Conservation (phyloP, 2,329 filamentous ascomycete genomes). For the Aspergillus brunneoviolaceus region DNA sequence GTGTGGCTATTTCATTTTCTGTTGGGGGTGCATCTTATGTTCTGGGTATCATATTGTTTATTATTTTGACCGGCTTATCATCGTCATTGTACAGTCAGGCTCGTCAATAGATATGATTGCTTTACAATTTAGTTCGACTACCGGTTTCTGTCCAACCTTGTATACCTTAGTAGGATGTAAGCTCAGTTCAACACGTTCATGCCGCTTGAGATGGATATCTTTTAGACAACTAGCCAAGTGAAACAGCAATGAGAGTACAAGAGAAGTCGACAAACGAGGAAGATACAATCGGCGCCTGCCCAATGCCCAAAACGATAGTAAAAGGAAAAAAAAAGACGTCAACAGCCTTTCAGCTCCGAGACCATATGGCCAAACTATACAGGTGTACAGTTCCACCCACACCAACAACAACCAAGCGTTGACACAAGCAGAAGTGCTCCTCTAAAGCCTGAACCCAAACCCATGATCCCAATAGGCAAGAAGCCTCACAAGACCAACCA, state of each 20-base stretch:
- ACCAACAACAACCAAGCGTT: too few species aligned
- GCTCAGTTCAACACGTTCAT: not conserved
- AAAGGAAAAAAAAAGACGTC: not conserved
- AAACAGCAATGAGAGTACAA: not conserved
- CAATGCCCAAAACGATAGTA: slow-evolving; percentile 18
- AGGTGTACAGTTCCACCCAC: too few species aligned
- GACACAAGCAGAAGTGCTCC: too few species aligned
- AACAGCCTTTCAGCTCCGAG: not conserved
- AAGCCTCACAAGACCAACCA: too few species aligned
- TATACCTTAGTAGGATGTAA: not conserved
- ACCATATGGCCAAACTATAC: not conserved
- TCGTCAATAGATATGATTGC: not conserved
- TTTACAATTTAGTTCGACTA: not conserved
- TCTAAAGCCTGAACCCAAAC: not conserved
- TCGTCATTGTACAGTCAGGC: not conserved
- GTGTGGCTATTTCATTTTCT: not conserved
- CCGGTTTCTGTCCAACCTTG: too few species aligned
- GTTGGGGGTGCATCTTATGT: not conserved
- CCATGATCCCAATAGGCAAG: too few species aligned
- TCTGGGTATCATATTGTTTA: not conserved
- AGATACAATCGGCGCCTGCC: slow-evolving; percentile 16
- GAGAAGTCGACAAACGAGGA: slow-evolving; percentile 7
- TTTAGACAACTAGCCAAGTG: not conserved
- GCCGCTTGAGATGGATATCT: not conserved
- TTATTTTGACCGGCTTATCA: not conserved